phyloP scores from a whole-genome alignment of 768 basidiomycete species.

The Boletus vinaceobasis region DNA sequence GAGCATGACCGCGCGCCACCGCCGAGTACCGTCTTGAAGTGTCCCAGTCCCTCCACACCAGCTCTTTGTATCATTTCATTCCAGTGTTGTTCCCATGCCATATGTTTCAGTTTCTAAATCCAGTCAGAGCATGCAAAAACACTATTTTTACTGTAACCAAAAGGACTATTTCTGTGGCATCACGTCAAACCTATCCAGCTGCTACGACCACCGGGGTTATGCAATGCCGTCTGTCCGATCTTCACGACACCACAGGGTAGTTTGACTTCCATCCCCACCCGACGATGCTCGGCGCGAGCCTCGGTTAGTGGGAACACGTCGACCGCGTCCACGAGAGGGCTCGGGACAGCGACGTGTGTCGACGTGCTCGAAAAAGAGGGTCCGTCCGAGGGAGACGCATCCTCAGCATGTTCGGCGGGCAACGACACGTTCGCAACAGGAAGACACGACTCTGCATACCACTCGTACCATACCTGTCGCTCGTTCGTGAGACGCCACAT shows the following conservation, averaged over 20 bases:
- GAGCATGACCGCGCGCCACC: too few species aligned
- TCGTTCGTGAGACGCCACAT: constrained; percentile 93
- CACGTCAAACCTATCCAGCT: constrained; percentile 82
- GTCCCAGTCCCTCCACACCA: background rate
- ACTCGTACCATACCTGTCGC: constrained; percentile 96
- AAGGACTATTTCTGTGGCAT: background rate
- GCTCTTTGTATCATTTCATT: background rate
- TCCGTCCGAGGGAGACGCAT: constrained; percentile 13
- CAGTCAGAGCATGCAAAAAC: too few species aligned
- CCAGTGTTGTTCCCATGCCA: background rate
- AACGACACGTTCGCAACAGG: constrained; percentile 45
- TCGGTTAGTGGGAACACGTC: constrained; percentile 37
- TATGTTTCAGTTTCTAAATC: background rate
- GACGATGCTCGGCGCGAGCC: constrained; percentile 8
- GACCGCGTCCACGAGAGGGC: constrained; percentile 69
- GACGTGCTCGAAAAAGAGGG: constrained; percentile 28
- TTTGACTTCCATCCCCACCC: constrained; percentile 16
- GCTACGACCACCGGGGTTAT: constrained; percentile 86
- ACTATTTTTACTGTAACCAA: background rate
- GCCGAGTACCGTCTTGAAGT: too few species aligned
- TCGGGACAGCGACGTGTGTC: constrained; percentile 41
- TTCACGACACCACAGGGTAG: constrained; percentile 57
- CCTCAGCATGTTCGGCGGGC: constrained; percentile 18
- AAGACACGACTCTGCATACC: constrained; percentile 93
- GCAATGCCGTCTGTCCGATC: constrained; percentile 91